Conservation (phyloP, 2,329 filamentous ascomycete genomes). For the Sporothrix brunneoviolacea region DNA sequence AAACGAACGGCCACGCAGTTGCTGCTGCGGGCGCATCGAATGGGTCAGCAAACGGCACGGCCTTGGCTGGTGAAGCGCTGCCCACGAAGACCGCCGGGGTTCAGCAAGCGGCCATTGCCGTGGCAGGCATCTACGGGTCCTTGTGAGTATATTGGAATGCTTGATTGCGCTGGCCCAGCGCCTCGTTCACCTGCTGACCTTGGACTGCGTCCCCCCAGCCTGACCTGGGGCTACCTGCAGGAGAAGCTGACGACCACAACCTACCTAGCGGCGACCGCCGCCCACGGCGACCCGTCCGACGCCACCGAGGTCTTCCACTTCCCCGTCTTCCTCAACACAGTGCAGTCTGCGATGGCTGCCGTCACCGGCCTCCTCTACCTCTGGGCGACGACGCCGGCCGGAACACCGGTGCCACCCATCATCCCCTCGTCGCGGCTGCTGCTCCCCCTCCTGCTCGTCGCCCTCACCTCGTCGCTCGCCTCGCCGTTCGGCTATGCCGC, state of each 20-base stretch:
- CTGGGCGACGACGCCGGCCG: slow-evolving; percentile 50
- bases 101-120: slow-evolving; percentile 73
- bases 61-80: neutral
- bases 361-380: slow-evolving; percentile 78
- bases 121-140: slow-evolving; percentile 92
- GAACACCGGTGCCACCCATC: slow-evolving; percentile 51
- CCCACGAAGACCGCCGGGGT: slow-evolving; percentile 41
- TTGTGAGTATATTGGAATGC: slow-evolving; percentile 57
- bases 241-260: slow-evolving; percentile 93
- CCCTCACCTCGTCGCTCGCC: slow-evolving; percentile 79
- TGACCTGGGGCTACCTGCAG: slow-evolving; percentile 95
- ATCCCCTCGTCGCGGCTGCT: slow-evolving; percentile 74
- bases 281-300: slow-evolving; percentile 24
- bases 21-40: slow-evolving; percentile 27
- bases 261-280: slow-evolving; percentile 52
- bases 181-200: neutral
- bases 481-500: slow-evolving; percentile 94
- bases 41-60: slow-evolving; percentile 23
- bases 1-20: slow-evolving; percentile 13
- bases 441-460: slow-evolving; percentile 73
- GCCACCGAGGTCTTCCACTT: slow-evolving; percentile 76
- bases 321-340: slow-evolving; percentile 90
- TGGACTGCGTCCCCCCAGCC: slow-evolving; percentile 38
- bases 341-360: slow-evolving; percentile 86
- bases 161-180: too few species aligned